These are phyloP conservation scores for Gnaphalium uliginosum DNA, from an alignment of 129 eudicot genomes.

Conservation along the genomic window DNA sequence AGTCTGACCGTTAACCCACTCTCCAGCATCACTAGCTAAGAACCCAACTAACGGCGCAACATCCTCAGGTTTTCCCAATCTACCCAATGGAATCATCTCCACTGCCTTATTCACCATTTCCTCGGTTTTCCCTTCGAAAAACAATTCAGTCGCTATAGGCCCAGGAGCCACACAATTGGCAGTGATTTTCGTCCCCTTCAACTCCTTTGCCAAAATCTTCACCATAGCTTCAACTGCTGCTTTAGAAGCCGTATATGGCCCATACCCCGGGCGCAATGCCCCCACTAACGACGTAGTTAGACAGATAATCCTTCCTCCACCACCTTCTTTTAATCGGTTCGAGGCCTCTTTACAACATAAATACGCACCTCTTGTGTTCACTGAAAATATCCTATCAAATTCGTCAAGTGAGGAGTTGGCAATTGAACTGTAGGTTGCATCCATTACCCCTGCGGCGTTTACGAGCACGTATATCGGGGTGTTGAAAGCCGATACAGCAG, in stretches of 20 bases:
- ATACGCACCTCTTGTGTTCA: conserved; percentile 53
- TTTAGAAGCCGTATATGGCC: conserved; percentile 59
- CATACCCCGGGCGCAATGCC: conserved; percentile 47
- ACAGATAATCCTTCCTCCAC: conserved; percentile 65
- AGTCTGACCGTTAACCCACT: conserved; percentile 66
- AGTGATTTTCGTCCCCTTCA: conserved; percentile 61
- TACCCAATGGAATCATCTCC: conserved; percentile 42
- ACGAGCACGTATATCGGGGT: conserved; percentile 42
- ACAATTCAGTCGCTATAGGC: conserved; percentile 59
- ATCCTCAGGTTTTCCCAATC: conserved; percentile 53
- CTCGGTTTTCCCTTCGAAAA: conserved; percentile 45
- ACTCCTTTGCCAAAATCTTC: conserved; percentile 63
- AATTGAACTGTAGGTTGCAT: conserved; percentile 36
- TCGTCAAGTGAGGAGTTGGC: conserved; percentile 23
- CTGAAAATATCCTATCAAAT: conserved; percentile 41
- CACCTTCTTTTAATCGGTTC: conserved; percentile 42
- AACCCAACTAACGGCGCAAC: conserved; percentile 56
- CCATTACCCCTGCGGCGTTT: conserved; percentile 48
- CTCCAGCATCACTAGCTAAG: conserved; percentile 51
- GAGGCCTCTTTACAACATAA: conserved; percentile 55
- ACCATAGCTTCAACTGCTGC: conserved; percentile 79
- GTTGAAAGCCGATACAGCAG: conserved; percentile 43
- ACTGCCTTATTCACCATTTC: conserved; percentile 40
- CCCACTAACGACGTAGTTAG: conserved; percentile 49
- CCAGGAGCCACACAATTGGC: conserved; percentile 72